Percentiles rank a stretch among this genome's conserved stretches.
Conservation (phyloP, 148 eudicot species). For the Vaccinium myrtillus region DNA sequence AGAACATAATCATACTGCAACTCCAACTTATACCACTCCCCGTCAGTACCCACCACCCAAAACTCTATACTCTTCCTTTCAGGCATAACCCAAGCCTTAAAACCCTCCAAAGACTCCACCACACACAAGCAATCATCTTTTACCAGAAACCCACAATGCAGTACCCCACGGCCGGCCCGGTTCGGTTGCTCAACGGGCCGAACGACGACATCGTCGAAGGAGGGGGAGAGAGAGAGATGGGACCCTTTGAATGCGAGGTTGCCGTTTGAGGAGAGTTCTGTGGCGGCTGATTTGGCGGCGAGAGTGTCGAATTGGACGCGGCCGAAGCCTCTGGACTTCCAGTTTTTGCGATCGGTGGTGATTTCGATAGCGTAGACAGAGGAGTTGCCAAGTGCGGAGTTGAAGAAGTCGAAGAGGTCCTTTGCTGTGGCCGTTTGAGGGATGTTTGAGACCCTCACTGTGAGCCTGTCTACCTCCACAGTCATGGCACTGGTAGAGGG, state of each 20-base stretch:
- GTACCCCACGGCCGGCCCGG: constrained; percentile 43
- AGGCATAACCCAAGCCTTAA: constrained; percentile 69
- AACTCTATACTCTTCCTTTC: constrained; percentile 59
- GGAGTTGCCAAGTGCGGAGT: constrained; percentile 41
- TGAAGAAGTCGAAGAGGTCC: constrained; percentile 56
- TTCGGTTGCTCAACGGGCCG: constrained; percentile 52
- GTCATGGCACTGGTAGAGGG: constrained; percentile 26
- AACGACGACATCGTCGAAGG: constrained; percentile 58
- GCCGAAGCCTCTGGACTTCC: constrained; percentile 82
- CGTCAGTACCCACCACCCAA: constrained; percentile 33
- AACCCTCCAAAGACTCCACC: constrained; percentile 57
- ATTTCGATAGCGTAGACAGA: constrained; percentile 74
- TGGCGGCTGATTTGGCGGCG: constrained; percentile 43
- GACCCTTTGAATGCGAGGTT: constrained; percentile 55
- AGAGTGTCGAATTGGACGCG: constrained; percentile 81
- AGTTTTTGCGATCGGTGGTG: constrained; percentile 61
- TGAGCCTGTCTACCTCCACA: constrained; percentile 47
- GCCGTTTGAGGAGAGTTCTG: constrained; percentile 25
- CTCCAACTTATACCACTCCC: constrained; percentile 59
- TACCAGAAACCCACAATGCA: constrained; percentile 61
- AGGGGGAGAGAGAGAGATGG: constrained; percentile 36
- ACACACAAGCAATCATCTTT: constrained; percentile 48
- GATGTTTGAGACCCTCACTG: constrained; percentile 64
- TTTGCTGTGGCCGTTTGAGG: constrained; percentile 59
- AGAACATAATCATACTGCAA: constrained; percentile 64